Base-by-base conservation (phyloP, 306 rosid genomes). In the Pueraria montana region DNA sequence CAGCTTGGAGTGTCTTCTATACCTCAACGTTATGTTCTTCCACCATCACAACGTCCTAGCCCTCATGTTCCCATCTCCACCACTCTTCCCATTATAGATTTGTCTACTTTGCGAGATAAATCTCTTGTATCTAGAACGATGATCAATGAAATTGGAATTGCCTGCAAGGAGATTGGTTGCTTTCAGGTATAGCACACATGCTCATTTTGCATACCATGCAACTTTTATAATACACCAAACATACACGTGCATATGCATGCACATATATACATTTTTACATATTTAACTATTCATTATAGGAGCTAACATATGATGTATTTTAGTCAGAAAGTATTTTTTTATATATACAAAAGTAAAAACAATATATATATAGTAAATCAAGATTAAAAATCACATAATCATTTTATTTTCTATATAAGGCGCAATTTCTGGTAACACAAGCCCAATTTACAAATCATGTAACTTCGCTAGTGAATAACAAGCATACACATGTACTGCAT, bases 11-110 rank as follows among this genome's bases (percentile, higher is more conserved):
- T 49, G 6, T 6, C 88, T 63, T 84, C 77, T 30, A 77, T 90
- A 65, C 92, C 92, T 74, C 85, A 81, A 66, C 87, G 86, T 72
- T 91, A 87, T 50, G 87, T 91, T 76, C 88, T 90, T 73, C 91
- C 89, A 24, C 83, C 85, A 0, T 78, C 87, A 4, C 90, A 88
- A 80, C 89, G 89, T 11, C 87, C 94, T 43, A 67, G 40, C 66
- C 34, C 55, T 36, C 45, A 74, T 62, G 45, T 43, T 61, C 17
- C 71, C 1, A 16, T 53, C 30, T 72, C 88, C 56, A 45, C 86
- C 55, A 27, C 49, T 26, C 84, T 87, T 55, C 92, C 91, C 13
- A 63, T 81, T 30, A 58, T 90, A 30, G 94, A 88, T 80, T 62
- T 90, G 66, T 83, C 94, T 61, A 20, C 30, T 50, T 81, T 85